phyloP scores from a whole-genome alignment of 2,329 filamentous ascomycete genomes.

The Diplocarpon mali region DNA sequence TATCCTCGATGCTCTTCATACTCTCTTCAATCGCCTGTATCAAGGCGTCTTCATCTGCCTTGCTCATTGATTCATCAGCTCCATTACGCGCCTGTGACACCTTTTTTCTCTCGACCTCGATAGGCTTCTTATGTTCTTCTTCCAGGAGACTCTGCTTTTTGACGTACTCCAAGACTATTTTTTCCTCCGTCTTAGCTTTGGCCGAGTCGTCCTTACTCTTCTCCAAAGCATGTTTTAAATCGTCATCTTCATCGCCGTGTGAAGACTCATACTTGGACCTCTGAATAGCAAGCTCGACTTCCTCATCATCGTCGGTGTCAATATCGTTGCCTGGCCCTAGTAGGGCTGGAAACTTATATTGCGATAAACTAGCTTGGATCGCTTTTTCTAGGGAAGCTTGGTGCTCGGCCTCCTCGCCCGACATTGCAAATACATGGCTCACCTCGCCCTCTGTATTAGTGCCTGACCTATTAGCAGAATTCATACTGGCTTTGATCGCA shows the following conservation, averaged over 20 bases:
- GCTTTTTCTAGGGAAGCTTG: constrained; percentile 45
- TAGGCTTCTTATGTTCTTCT: constrained; percentile 35
- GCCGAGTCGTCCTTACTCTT: constrained; percentile 24
- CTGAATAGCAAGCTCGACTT: constrained; percentile 17
- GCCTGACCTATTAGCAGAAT: constrained; percentile 29
- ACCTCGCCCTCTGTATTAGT: neutral
- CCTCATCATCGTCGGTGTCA: constrained; percentile 19
- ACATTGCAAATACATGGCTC: constrained; percentile 2
- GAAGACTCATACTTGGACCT: constrained; percentile 27
- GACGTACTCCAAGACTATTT: constrained; percentile 65
- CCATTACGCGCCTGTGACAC: neutral
- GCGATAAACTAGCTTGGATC: constrained; percentile 38
- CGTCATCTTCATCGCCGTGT: constrained; percentile 7
- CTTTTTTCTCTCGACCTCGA: constrained; percentile 8
- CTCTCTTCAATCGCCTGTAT: constrained; percentile 44
- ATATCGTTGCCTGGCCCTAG: constrained; percentile 1
- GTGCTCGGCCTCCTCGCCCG: constrained; percentile 40
- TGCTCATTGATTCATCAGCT: constrained; percentile 14
- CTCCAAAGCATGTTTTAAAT: constrained; percentile 8
- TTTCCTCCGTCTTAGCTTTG: constrained; percentile 48
- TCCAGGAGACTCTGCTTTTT: constrained; percentile 67
- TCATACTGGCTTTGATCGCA: constrained; percentile 39
- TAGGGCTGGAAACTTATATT: constrained; percentile 8
- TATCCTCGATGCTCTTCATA: constrained; percentile 27
- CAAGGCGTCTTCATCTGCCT: constrained; percentile 45